Evolutionary conservation across 2,329 filamentous ascomycete genomes (phyloP).

Genomic region (Nemania sp.): DNA sequence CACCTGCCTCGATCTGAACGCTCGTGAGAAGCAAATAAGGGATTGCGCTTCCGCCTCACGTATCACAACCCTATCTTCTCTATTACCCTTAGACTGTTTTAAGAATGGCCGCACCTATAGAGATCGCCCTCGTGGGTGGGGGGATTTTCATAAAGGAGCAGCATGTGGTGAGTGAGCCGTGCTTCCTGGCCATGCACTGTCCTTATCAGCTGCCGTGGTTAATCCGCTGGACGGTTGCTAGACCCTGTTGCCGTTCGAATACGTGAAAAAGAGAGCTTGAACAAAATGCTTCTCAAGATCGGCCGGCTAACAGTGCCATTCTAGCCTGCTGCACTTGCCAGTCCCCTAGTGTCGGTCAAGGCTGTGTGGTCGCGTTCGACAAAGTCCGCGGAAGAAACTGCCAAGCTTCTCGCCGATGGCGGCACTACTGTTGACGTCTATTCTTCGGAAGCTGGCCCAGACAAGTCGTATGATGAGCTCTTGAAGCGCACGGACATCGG

Average conservation of each 20-base stretch:
- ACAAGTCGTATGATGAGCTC: slow-evolving; percentile 48
- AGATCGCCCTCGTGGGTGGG: slow-evolving; percentile 59
- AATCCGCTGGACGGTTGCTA: neutral
- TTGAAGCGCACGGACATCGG: slow-evolving; percentile 50
- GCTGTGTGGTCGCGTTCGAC: slow-evolving; percentile 59
- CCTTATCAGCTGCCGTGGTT: neutral
- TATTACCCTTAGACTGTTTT: neutral
- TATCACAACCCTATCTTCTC: neutral
- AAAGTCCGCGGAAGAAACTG: slow-evolving; percentile 49
- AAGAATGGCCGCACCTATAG: slow-evolving; percentile 44
- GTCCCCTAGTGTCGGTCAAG: slow-evolving; percentile 51
- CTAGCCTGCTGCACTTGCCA: slow-evolving; percentile 54
- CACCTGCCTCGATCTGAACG: neutral
- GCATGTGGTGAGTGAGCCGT: slow-evolving; percentile 49
- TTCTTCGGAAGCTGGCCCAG: slow-evolving; percentile 37
- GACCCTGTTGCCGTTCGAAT: neutral
- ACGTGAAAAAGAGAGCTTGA: neutral
- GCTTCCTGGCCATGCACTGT: neutral
- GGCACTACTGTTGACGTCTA: slow-evolving; percentile 35
- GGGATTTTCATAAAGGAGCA: slow-evolving; percentile 61
- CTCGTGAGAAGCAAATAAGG: neutral
- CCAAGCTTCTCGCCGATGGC: slow-evolving; percentile 37
- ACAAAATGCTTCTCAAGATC: neutral
- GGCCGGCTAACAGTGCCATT: slow-evolving; percentile 24
- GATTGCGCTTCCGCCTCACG: neutral